phyloP scores from a whole-genome alignment of 2,329 filamentous ascomycete genomes.

The Colletotrichum cordylinicola region DNA sequence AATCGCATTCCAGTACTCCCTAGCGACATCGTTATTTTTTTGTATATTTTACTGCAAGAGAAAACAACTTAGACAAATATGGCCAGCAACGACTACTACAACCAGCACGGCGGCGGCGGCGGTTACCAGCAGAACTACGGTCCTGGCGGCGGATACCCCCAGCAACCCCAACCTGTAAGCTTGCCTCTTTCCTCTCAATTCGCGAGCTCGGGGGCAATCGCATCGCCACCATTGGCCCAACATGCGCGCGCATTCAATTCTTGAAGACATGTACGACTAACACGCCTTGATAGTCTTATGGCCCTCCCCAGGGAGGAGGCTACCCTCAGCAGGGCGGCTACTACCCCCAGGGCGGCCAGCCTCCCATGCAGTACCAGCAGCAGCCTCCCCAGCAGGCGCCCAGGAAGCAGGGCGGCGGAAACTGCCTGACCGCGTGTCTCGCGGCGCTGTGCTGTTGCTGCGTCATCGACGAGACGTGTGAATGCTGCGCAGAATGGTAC shows the following conservation, averaged over 20 bases:
- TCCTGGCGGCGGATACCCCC: conserved; percentile 34
- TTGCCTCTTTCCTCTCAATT: not conserved
- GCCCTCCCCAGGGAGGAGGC: conserved; percentile 27
- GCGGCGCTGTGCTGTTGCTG: conserved; percentile 58
- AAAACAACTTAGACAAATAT: conserved; percentile 28
- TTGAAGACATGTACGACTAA: not conserved
- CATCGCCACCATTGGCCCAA: not conserved
- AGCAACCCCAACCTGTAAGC: conserved; percentile 46
- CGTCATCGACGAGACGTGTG: conserved; percentile 54
- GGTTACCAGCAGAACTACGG: conserved; percentile 25
- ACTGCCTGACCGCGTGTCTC: conserved; percentile 53
- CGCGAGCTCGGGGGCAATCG: not conserved
- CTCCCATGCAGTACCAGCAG: conserved; percentile 51
- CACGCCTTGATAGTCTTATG: conserved; percentile 31
- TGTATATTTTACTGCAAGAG: too few relatives aligned
- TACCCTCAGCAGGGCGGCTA: conserved; percentile 36
- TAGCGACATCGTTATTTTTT: not conserved
- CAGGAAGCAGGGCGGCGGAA: conserved; percentile 36
- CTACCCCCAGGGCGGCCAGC: conserved; percentile 34
- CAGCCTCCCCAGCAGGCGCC: conserved; percentile 32
- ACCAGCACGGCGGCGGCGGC: conserved; percentile 34
- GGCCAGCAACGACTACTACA: conserved; percentile 49
- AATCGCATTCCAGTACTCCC: not conserved
- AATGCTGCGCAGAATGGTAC: conserved; percentile 47
- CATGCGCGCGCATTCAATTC: not conserved